Conservation (phyloP, 805 yeast genomes). For the Metschnikowia colocasiae region DNA sequence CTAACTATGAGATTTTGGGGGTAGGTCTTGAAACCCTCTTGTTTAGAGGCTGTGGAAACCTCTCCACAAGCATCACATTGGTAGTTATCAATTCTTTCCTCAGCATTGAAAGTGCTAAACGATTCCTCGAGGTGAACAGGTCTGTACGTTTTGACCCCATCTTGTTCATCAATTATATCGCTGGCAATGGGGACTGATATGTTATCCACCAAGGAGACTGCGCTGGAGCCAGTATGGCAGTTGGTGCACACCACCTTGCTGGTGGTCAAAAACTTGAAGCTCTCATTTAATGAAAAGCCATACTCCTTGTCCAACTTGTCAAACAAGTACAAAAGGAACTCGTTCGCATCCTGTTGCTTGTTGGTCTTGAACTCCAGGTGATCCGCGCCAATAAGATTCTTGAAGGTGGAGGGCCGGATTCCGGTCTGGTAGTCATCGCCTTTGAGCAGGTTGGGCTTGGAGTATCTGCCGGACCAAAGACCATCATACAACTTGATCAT, state of each 20-base stretch:
- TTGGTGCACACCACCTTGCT: slow-evolving; percentile 55
- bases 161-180: slow-evolving; percentile 34
- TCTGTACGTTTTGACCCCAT: slow-evolving; percentile 46
- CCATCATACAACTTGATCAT: slow-evolving; percentile 79
- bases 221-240: slow-evolving; percentile 61
- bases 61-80: slow-evolving; percentile 55
- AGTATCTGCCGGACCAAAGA: slow-evolving; percentile 65
- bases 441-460: slow-evolving; percentile 47
- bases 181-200: slow-evolving; percentile 58
- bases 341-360: slow-evolving; percentile 94
- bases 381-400: slow-evolving; percentile 67
- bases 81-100: slow-evolving; percentile 58
- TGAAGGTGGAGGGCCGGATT: slow-evolving; percentile 71
- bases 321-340: slow-evolving; percentile 68
- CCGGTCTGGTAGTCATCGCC: slow-evolving; percentile 66
- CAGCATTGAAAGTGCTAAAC: slow-evolving; percentile 41
- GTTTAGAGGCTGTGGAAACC: slow-evolving; percentile 29
- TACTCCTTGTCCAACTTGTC: slow-evolving; percentile 56
- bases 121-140: slow-evolving; percentile 48
- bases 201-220: slow-evolving; percentile 55
- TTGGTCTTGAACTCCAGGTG: slow-evolving; percentile 82
- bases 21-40: slow-evolving; percentile 51
- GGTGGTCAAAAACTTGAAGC: slow-evolving; percentile 62
- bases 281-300: slow-evolving; percentile 44
- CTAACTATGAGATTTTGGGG: slow-evolving; percentile 72